Percentiles rank a stretch among this genome's conserved stretches.
These are phyloP conservation scores for Hypomontagnella monticulosa DNA, from an alignment of 495 filamentous ascomycete genomes.

Conservation along the genomic window DNA sequence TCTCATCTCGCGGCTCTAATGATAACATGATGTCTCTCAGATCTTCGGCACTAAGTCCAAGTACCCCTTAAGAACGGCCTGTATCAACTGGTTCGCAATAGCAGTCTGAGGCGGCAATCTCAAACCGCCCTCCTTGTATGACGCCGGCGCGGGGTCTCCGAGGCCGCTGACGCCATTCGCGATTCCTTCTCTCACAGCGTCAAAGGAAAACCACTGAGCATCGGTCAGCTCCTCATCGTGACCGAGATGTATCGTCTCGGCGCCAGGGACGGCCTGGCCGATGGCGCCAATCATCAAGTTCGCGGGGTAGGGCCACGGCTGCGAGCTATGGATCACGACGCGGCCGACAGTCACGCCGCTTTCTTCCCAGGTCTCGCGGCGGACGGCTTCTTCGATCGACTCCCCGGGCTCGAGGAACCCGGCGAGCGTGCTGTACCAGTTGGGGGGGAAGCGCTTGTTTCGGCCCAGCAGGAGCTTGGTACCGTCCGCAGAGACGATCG, in stretches of 20 bases:
- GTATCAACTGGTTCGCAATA: conserved; percentile 79
- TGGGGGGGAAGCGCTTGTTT: conserved; percentile 79
- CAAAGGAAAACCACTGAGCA: conserved; percentile 84
- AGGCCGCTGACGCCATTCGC: conserved; percentile 69
- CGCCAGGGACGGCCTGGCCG: conserved; percentile 80
- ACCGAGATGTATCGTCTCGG: conserved; percentile 81
- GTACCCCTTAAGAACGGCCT: conserved; percentile 56
- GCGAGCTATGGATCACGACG: conserved; percentile 90
- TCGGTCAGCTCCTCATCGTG: conserved; percentile 92
- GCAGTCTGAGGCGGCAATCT: conserved; percentile 78
- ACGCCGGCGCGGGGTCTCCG: conserved; percentile 67
- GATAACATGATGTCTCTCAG: conserved; percentile 18
- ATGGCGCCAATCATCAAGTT: conserved; percentile 96
- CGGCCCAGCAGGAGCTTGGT: conserved; percentile 84
- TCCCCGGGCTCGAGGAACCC: conserved; percentile 97
- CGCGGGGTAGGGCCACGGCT: conserved; percentile 75
- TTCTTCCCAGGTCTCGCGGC: conserved; percentile 97
- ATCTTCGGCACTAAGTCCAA: conserved; percentile 51
- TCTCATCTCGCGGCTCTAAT: too few relatives aligned
- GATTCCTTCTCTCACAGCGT: conserved; percentile 73
- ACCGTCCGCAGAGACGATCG: conserved; percentile 79
- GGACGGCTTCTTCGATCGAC: conserved; percentile 92
- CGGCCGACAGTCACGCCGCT: conserved; percentile 83
- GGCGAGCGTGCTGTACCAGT: conserved; percentile 90
- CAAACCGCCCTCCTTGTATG: conserved; percentile 77